A percentile compares a stretch with the other conserved stretches of the same genome.
These are phyloP conservation scores for Amaranthus tricolor DNA, from an alignment of 179 eudicot species.

Conservation along the genomic window DNA sequence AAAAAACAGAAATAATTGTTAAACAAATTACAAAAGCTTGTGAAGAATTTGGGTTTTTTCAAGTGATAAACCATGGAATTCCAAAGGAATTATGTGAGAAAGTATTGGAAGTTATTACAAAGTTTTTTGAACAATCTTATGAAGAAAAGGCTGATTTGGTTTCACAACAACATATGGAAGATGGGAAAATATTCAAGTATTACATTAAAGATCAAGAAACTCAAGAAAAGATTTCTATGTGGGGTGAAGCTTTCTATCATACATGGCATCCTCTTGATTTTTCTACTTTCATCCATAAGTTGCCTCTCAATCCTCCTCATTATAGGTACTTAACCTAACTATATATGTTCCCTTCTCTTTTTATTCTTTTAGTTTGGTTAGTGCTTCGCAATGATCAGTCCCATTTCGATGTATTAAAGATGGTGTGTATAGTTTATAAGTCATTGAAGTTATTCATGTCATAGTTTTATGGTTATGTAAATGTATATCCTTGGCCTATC, in stretches of 20 bases:
- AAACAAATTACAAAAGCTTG: conserved; percentile 25
- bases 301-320: conserved; percentile 19
- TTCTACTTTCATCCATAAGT: conserved; percentile 6
- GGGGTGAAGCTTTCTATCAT: conserved; percentile 35
- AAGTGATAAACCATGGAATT: conserved; percentile 33
- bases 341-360: not conserved
- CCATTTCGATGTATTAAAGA: no score
- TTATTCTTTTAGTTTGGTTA: not conserved
- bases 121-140: conserved; percentile 18
- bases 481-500: no score
- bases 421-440: no score
- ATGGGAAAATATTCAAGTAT: conserved; percentile 24
- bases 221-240: conserved; percentile 24
- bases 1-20: not conserved
- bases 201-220: conserved; percentile 17
- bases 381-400: no score
- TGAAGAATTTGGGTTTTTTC: conserved; percentile 32
- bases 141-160: conserved; percentile 21
- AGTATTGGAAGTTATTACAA: conserved; percentile 23
- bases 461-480: no score
- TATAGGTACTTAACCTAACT: conserved; percentile 20
- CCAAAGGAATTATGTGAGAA: conserved; percentile 19
- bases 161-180: conserved; percentile 19
- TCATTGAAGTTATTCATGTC: no score
- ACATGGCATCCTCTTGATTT: conserved; percentile 28